A percentile compares a stretch with the other conserved stretches of the same genome.
phyloP scores from a whole-genome alignment of 139 green algal species.

The Marvania coccoides region DNA sequence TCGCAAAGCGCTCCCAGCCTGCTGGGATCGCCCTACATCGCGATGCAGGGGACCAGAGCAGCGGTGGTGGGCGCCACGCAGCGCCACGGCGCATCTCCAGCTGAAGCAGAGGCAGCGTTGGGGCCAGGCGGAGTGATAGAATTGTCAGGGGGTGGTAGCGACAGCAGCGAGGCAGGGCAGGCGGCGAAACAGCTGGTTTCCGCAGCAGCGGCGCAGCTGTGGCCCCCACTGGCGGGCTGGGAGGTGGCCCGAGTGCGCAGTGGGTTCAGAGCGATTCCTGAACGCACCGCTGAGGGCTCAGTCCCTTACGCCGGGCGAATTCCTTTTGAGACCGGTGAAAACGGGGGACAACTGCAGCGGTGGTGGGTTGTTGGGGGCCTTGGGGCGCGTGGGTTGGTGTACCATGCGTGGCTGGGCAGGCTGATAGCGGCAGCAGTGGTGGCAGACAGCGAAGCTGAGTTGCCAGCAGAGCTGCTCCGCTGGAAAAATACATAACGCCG shows the following conservation, averaged over 20 bases:
- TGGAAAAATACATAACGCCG: slow-evolving; percentile 24
- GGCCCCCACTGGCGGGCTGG: slow-evolving; percentile 27
- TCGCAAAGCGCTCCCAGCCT: slow-evolving; percentile 48
- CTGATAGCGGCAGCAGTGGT: slow-evolving; percentile 52
- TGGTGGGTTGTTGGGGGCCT: slow-evolving; percentile 67
- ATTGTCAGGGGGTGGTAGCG: background rate
- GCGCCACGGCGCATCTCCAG: slow-evolving; percentile 33
- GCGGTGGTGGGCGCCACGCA: slow-evolving; percentile 68
- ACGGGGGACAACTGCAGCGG: background rate
- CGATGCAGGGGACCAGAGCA: slow-evolving; percentile 22
- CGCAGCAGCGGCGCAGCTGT: slow-evolving; percentile 24
- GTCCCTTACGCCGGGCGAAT: slow-evolving; percentile 58
- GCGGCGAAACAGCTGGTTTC: slow-evolving; percentile 24
- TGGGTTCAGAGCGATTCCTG: slow-evolving; percentile 66
- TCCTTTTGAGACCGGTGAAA: background rate
- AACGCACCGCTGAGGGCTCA: slow-evolving; percentile 41
- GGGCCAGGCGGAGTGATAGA: background rate
- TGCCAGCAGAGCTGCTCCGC: slow-evolving; percentile 37
- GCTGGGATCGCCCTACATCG: slow-evolving; percentile 68
- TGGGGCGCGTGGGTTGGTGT: slow-evolving; percentile 73
- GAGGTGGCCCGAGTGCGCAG: slow-evolving; percentile 32
- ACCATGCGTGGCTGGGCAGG: slow-evolving; percentile 68
- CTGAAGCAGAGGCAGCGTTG: slow-evolving; percentile 33
- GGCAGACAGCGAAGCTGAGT: slow-evolving; percentile 8
- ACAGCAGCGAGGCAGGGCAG: background rate